Evolutionary conservation across 371 early-diverging fungal genomes (phyloP), one percentile per base, ranked within the genome.

Genomic region (Cokeromyces recurvatus): DNA sequence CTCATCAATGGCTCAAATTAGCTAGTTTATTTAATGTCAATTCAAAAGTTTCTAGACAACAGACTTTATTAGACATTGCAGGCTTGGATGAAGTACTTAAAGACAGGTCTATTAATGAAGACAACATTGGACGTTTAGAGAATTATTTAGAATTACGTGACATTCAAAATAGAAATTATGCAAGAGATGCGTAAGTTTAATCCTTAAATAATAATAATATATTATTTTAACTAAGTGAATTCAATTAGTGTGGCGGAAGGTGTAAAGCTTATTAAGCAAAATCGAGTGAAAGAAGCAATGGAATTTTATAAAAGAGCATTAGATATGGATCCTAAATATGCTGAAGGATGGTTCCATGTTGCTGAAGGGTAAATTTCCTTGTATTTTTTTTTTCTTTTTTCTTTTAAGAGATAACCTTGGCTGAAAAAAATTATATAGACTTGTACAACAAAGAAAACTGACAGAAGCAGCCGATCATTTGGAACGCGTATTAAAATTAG

Each of bases 261-360:
- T 21, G 47, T 64, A n/a, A 68, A 63, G 22, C 40, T 38, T 3
- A 40, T 55, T 15, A 59, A 62, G 36, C 48, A 61, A 20, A 58
- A 61, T 21, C 48, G 49, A 27, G 19, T 61, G 1, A 55, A 58
- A 17, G 66, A 67, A 17, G 74, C 74, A 1, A 46, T 66, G 62
- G 66, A 70, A 7, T 62, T 48, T 47, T 74, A 70, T 38, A 67
- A 70, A 36, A 54, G 74, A n/a, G 71, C 71, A 27, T 43, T 70
- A 24, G 71, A 74, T 32, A 74, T 74, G 74, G 74, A 74, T 40
- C 66, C 71, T 8, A 67, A 68, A 55, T 74, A 68, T 48, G 66
- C 74, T n/a, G 71, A 74, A 36, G 71, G 60, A 0, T 70, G 68
- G 71, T 70, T 54, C 37, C 73, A 66, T 43, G 66, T 66, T 11